Evolutionary conservation across 1,139 yeast species (phyloP), one percentile per base, ranked within the genome.

Genomic region (Yamadazyma atmosphaerica): DNA sequence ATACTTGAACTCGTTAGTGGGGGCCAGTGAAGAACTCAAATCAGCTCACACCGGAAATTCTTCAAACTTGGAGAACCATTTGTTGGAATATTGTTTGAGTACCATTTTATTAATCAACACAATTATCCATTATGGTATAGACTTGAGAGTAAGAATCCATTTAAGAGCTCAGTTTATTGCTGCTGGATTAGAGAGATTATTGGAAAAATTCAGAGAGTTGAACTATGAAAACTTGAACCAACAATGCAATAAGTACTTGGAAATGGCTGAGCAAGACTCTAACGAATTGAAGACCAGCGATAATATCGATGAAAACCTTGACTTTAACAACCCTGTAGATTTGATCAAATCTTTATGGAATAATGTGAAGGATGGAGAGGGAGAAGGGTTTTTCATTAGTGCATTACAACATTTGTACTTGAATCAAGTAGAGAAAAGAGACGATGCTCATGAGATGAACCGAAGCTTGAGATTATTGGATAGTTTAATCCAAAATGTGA

Each of bases 21-120:
- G 97, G 1, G 96, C 97, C 1, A 83, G 90, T 44, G 95, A 85
- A n/a, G 98, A 92, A 49, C 72, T 82, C 40, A 81, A 81, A 45
- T 68, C 78, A 11, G 69, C 71, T 15, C 61, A 60, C 44, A 72
- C 79, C 8, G 87, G 88, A 16, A 50, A 51, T 23, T 60, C 60
- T 31, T 45, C 57, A 12, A 47, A 47, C 26, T 13, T 36, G 5
- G 96, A 89, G 54, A 80, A 79, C 46, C 81, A 85, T 38, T 72
- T 92, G 21, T 66, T 82, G 50, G 97, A 90, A 46, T 92, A 90
- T 60, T 81, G 92, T 25, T 69, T 83, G 35, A 79, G 90, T 13
- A 83, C 96, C 0, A 74, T 90, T 74, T 68, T 88, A 28, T 74
- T 92, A 43, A 76, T 90, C 36, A 85, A 85, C 57, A 79, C 86